These are phyloP conservation scores for Trichoderma oligosporum DNA, from an alignment of 2,329 filamentous ascomycete genomes.

Conservation along the genomic window DNA sequence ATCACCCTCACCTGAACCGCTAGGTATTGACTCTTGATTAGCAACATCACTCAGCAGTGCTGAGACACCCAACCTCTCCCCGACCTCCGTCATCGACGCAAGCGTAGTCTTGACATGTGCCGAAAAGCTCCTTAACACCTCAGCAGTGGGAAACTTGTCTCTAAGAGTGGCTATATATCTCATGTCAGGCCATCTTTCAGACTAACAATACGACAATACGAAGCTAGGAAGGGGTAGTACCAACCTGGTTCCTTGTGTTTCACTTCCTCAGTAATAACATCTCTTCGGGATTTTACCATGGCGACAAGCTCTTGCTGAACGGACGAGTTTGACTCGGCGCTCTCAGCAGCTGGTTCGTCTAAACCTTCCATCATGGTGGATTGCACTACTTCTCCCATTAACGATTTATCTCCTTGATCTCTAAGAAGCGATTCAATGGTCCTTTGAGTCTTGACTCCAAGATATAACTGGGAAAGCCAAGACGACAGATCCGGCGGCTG, in stretches of 20 bases:
- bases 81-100: slow-evolving; percentile 33
- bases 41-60: slow-evolving; percentile 32
- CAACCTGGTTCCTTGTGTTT: slow-evolving; percentile 27
- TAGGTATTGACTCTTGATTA: slow-evolving; percentile 28
- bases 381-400: slow-evolving; percentile 42
- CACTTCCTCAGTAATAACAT: slow-evolving; percentile 28
- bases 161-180: slow-evolving; percentile 31
- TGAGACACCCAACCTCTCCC: slow-evolving; percentile 34
- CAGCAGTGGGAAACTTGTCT: slow-evolving; percentile 39
- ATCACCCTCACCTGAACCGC: slow-evolving; percentile 30
- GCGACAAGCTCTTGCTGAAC: slow-evolving; percentile 36
- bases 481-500: slow-evolving; percentile 44
- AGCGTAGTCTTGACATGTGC: slow-evolving; percentile 35
- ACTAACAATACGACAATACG: neutral
- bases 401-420: slow-evolving; percentile 40
- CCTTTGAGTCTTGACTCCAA: slow-evolving; percentile 47
- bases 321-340: slow-evolving; percentile 30
- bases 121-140: slow-evolving; percentile 36
- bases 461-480: slow-evolving; percentile 42
- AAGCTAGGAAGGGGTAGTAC: neutral
- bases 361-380: slow-evolving; percentile 56
- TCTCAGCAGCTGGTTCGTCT: slow-evolving; percentile 39
- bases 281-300: slow-evolving; percentile 33
- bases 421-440: slow-evolving; percentile 53
- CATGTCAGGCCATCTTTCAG: slow-evolving; percentile 4